Conservation (phyloP, 2,329 filamentous ascomycete genomes). For the Pseudopyricularia cyperi region DNA sequence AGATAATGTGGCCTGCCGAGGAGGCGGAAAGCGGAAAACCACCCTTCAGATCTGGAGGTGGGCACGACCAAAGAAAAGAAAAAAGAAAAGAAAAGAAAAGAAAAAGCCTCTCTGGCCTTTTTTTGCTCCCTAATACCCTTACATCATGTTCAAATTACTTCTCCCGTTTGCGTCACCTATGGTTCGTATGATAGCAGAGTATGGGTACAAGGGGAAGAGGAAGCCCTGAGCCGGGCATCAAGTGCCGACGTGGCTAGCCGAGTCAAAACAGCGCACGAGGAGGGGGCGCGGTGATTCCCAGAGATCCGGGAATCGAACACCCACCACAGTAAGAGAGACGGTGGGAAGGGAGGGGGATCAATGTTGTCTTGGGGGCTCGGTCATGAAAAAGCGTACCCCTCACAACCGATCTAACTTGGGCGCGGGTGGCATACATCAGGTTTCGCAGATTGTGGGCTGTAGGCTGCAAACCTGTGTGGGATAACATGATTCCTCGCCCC, state of each 20-base stretch:
- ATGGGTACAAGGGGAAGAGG: background rate
- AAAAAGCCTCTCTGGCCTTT: background rate
- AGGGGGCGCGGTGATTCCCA: too few species aligned
- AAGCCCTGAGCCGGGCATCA: background rate
- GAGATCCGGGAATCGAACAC: too few species aligned
- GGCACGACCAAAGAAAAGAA: background rate
- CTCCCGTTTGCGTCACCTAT: background rate
- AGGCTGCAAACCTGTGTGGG: too few species aligned
- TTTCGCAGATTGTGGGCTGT: too few species aligned
- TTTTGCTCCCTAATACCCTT: too few species aligned
- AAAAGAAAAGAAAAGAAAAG: background rate
- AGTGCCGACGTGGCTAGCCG: background rate
- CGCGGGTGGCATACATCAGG: too few species aligned
- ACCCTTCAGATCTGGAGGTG: background rate
- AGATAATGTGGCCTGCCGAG: background rate
- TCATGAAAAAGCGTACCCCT: too few species aligned
- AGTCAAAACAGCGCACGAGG: background rate
- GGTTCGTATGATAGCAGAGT: background rate
- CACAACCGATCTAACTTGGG: too few species aligned
- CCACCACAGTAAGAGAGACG: too few species aligned
- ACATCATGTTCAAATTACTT: background rate
- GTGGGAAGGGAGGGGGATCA: too few species aligned
- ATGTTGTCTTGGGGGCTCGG: too few species aligned
- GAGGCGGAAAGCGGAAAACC: background rate
- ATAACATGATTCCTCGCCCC: too few species aligned